Evolutionary conservation across 306 rosid genomes (phyloP).

Genomic region (Luffa aegyptiaca): DNA sequence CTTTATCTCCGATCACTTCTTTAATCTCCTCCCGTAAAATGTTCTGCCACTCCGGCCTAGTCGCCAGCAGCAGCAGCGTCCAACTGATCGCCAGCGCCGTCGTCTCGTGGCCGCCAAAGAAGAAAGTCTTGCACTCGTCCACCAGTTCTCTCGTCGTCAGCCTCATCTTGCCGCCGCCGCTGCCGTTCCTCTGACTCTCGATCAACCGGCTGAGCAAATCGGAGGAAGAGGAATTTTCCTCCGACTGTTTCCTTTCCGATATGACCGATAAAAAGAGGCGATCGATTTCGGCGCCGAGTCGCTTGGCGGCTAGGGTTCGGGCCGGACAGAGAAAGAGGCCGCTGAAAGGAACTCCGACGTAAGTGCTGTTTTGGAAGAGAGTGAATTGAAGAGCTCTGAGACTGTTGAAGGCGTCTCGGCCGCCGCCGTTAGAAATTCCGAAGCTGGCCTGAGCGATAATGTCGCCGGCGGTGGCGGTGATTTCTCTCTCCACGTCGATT

Average conservation of each 20-base stretch:
- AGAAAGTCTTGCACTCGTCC: constrained; percentile 88
- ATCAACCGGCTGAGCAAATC: constrained; percentile 58
- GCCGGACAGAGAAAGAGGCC: constrained; percentile 29
- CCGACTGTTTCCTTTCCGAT: constrained; percentile 16
- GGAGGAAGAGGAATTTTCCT: not conserved
- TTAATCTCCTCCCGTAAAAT: constrained; percentile 64
- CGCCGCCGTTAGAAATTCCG: constrained; percentile 39
- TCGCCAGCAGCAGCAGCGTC: constrained; percentile 70
- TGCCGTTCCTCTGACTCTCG: constrained; percentile 18
- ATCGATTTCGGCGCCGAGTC: constrained; percentile 65
- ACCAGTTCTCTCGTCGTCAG: constrained; percentile 41
- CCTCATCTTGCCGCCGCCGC: constrained; percentile 9
- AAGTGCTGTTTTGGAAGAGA: constrained; percentile 52
- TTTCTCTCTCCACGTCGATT: constrained; percentile 52
- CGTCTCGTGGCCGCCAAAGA: constrained; percentile 90
- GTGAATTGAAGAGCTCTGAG: constrained; percentile 47
- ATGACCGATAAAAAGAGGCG: constrained; percentile 28
- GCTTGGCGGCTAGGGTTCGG: constrained; percentile 44
- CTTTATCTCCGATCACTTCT: constrained; percentile 40
- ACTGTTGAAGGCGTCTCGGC: constrained; percentile 35
- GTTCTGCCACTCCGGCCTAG: constrained; percentile 56
- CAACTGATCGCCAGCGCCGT: constrained; percentile 84
- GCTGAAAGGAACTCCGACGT: constrained; percentile 73
- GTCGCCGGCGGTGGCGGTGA: constrained; percentile 52
- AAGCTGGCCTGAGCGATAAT: constrained; percentile 77